These are phyloP conservation scores for Hanseniaspora nectarophila DNA, from an alignment of 805 yeast species.

Conservation along the genomic window DNA sequence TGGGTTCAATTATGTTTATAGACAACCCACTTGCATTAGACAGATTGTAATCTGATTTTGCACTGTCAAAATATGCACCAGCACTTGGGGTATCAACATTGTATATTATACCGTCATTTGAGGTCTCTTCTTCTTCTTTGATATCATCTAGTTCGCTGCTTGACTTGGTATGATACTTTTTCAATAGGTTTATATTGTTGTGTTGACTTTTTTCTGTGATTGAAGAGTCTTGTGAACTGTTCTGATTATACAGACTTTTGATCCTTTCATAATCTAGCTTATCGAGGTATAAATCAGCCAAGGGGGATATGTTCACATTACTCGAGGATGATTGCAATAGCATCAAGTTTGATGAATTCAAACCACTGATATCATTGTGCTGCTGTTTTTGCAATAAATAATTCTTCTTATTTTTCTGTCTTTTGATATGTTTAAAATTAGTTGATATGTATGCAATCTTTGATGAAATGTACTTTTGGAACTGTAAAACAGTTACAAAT, in stretches of 20 bases:
- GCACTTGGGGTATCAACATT: background rate
- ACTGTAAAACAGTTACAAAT: constrained; percentile 41
- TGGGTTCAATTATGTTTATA: background rate
- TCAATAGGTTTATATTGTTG: background rate
- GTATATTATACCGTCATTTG: background rate
- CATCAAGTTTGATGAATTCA: background rate
- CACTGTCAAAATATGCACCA: background rate
- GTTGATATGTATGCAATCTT: constrained; percentile 38
- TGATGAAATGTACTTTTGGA: constrained; percentile 39
- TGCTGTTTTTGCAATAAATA: background rate
- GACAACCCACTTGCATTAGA: background rate
- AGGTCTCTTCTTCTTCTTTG: background rate
- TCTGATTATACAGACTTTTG: background rate
- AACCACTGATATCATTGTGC: background rate
- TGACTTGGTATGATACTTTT: background rate
- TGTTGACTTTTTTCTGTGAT: background rate
- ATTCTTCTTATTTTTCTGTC: background rate
- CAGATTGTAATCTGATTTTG: background rate
- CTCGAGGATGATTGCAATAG: background rate
- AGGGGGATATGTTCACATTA: background rate
- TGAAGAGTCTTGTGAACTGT: background rate
- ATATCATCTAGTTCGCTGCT: background rate
- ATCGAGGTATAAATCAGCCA: background rate
- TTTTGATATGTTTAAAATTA: constrained; percentile 7
- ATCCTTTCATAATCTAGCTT: background rate